Percentiles rank a stretch among this genome's conserved stretches.
Evolutionary conservation across 768 basidiomycete genomes (phyloP).

Genomic region (Mycena alexandri): DNA sequence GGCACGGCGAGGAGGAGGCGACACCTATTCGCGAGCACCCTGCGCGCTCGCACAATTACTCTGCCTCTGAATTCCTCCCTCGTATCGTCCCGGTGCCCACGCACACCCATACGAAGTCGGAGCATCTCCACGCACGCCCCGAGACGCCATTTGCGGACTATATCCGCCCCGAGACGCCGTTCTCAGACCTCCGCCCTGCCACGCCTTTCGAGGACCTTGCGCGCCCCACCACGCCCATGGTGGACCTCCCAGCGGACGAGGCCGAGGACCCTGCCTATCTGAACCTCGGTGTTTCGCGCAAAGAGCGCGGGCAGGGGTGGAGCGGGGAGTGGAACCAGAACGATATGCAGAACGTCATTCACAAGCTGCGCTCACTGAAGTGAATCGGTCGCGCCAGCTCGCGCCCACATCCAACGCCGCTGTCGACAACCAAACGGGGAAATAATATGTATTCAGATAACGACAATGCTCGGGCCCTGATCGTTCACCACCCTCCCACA

Average conservation of each 20-base stretch:
- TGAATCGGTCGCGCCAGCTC: neutral
- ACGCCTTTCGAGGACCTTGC: slow-evolving; percentile 16
- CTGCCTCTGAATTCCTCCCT: slow-evolving; percentile 21
- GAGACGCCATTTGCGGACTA: neutral
- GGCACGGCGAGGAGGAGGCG: slow-evolving; percentile 19
- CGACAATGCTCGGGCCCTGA: no score
- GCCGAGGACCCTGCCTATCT: slow-evolving; percentile 1
- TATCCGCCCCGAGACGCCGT: slow-evolving; percentile 18
- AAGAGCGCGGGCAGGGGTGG: slow-evolving; percentile 43
- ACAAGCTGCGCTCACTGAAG: slow-evolving; percentile 39
- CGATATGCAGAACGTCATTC: slow-evolving; percentile 44
- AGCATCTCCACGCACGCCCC: neutral
- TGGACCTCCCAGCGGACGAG: neutral
- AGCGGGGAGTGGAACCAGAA: slow-evolving; percentile 47
- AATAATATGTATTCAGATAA: neutral
- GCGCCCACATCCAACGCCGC: slow-evolving; percentile 6
- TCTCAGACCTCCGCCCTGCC: slow-evolving; percentile 6
- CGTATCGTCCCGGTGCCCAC: slow-evolving; percentile 16
- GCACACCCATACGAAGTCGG: slow-evolving; percentile 9
- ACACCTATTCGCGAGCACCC: slow-evolving; percentile 24
- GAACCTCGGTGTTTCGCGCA: slow-evolving; percentile 42
- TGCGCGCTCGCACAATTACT: slow-evolving; percentile 12
- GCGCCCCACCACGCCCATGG: slow-evolving; percentile 14
- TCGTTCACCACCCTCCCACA: no score
- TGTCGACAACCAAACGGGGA: slow-evolving; percentile 1